These are phyloP conservation scores for Pelomyxa schiedti DNA, from an alignment of 78 protist genomes.

Conservation along the genomic window DNA sequence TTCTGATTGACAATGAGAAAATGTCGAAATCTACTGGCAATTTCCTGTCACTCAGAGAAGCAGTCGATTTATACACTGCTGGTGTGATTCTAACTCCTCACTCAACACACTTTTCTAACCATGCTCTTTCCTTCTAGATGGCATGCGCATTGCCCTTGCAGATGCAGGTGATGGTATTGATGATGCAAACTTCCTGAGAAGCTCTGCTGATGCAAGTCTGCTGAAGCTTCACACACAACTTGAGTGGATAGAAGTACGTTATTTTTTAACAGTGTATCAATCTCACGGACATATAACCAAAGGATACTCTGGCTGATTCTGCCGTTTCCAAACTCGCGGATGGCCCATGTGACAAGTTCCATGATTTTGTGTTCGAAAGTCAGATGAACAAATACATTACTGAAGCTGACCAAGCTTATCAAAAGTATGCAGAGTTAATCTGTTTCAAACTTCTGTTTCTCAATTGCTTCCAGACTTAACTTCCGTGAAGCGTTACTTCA, in stretches of 20 bases:
- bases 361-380: constrained; percentile 60
- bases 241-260: constrained; percentile 50
- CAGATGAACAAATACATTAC: constrained; percentile 42
- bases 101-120: neutral
- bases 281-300: neutral
- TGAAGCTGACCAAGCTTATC: constrained; percentile 38
- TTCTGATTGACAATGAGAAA: constrained; percentile 87
- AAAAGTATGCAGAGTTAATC: constrained; percentile 12
- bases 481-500: constrained; percentile 83
- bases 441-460: neutral
- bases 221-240: constrained; percentile 73
- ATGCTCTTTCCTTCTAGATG: constrained; percentile 82
- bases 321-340: neutral
- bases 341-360: constrained; percentile 16
- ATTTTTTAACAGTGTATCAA: neutral
- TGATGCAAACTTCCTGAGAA: constrained; percentile 92
- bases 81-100: constrained; percentile 2
- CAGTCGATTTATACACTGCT: constrained; percentile 41
- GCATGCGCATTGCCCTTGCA: constrained; percentile 93
- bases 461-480: constrained; percentile 2
- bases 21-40: constrained; percentile 99
- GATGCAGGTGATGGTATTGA: constrained; percentile 96
- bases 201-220: constrained; percentile 70
- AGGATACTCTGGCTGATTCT: neutral
- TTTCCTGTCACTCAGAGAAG: constrained; percentile 80